Conservation (phyloP, 176 grass and related monocot genomes). For the Carex scoparia region DNA sequence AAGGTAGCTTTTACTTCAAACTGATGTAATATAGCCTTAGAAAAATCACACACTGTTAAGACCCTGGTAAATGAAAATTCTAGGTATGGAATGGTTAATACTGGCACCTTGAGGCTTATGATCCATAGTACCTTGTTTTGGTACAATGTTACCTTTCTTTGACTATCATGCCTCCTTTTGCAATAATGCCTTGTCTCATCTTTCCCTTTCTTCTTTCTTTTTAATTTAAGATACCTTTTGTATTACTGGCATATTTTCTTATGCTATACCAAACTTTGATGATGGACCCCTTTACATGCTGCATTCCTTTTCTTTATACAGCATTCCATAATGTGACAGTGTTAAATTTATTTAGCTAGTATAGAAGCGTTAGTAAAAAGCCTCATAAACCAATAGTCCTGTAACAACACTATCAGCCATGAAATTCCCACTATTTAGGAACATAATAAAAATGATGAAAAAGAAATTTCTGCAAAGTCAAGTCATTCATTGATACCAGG, state of each 20-base stretch:
- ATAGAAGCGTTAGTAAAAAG: conserved; percentile 1
- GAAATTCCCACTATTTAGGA: not conserved
- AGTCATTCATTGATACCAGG: not conserved
- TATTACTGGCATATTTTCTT: not conserved
- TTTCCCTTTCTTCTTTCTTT: not conserved
- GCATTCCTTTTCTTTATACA: not conserved
- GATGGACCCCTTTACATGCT: not conserved
- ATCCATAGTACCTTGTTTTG: not conserved
- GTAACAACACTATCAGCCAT: not conserved
- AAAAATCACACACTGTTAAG: not conserved
- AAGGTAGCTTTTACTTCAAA: conserved; percentile 42
- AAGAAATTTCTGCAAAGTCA: not conserved
- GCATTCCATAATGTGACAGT: not conserved
- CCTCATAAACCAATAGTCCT: not conserved
- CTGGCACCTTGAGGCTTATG: not conserved
- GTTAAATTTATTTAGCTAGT: not conserved
- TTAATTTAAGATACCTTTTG: not conserved
- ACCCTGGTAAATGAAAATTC: not conserved
- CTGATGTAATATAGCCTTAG: not conserved
- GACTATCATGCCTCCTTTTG: not conserved
- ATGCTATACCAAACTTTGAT: not conserved
- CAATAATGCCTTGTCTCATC: not conserved
- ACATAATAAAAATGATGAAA: not conserved
- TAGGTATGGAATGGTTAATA: not conserved
- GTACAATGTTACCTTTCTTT: not conserved